phyloP scores from a whole-genome alignment of 2,329 filamentous ascomycete species.

The Colletotrichum liriopes region DNA sequence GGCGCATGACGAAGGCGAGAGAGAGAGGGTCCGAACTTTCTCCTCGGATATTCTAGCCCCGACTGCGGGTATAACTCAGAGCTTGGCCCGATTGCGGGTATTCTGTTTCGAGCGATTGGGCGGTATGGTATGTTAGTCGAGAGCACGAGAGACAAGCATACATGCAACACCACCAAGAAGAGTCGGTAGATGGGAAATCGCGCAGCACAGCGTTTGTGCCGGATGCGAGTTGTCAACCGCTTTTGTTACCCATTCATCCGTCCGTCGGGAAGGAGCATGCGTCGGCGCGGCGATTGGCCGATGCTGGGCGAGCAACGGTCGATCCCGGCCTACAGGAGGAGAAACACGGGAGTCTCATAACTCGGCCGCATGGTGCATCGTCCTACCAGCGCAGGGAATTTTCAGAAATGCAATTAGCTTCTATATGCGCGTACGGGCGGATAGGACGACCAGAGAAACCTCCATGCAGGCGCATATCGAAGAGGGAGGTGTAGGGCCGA shows the following conservation, averaged over 20 bases:
- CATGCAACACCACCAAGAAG: slow-evolving; percentile 13
- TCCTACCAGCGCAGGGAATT: slow-evolving; percentile 12
- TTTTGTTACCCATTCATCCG: not conserved
- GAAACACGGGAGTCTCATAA: slow-evolving; percentile 35
- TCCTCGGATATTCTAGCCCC: slow-evolving; percentile 36
- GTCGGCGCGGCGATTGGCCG: slow-evolving; percentile 36
- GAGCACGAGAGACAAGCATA: slow-evolving; percentile 10
- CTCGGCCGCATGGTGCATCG: slow-evolving; percentile 21
- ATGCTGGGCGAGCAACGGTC: not conserved
- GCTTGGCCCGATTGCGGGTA: slow-evolving; percentile 35
- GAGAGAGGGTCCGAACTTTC: slow-evolving; percentile 21
- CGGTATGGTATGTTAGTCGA: slow-evolving; percentile 1
- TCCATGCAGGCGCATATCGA: slow-evolving; percentile 22
- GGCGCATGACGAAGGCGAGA: slow-evolving; percentile 19
- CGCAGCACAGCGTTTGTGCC: slow-evolving; percentile 8
- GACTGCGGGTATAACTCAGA: slow-evolving; percentile 30
- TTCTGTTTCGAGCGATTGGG: slow-evolving; percentile 14
- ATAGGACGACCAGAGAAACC: slow-evolving; percentile 10
- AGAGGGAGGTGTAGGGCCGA: slow-evolving; percentile 24
- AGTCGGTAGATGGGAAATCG: slow-evolving; percentile 23
- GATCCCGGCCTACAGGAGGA: not conserved
- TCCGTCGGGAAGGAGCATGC: slow-evolving; percentile 19
- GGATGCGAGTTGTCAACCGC: slow-evolving; percentile 7
- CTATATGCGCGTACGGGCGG: slow-evolving; percentile 22
- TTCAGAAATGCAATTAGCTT: slow-evolving; percentile 6